Base-by-base conservation (phyloP, 495 filamentous ascomycete genomes). In the Penicillium chermesinum region DNA sequence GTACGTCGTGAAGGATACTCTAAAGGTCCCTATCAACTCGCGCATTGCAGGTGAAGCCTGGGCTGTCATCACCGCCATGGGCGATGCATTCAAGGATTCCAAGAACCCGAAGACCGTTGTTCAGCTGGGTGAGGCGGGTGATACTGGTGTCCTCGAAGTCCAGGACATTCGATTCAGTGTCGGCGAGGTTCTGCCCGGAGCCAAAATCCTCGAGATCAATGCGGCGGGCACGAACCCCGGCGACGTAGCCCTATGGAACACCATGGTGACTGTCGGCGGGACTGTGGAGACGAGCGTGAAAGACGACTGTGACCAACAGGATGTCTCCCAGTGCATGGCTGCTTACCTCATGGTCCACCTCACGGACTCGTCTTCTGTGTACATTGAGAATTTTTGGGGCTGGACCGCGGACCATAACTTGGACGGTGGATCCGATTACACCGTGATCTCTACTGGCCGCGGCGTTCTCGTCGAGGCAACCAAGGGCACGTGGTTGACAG, bases 151-250 rank as follows among this genome's bases (percentile, higher is more conserved):
- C 0, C 73, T 74, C 4, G 74, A 82, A 41, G 77, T 83, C 54
- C 63, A 68, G 27, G 75, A 84, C 38, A 71, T 80, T 51, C 53
- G 70, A 2, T 67, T 80, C 41, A 68, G 73, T 17, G 70, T 75
- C 18, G 35, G 78, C 45, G 89, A 88, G 21, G 65, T 86, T 3
- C 80, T 85, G 46, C 86, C 87, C 21, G 89, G 89, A 44, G 87
- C 87, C 22, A 82, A 88, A 53, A 66, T 95, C 43, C 71, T 93
- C 50, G 77, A 95, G 59, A 69, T 82, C 38, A 76, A 79, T 50
- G 70, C 73, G 22, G 76, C 74, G 0, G 78, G 77, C 13, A 41
- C 50, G 9, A 56, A 58, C 7, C 75, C 74, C 0, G 81, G 80
- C 0, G 76, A 82, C 40, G 78, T 82, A 21, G 77, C 68, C 1